Base-by-base conservation (phyloP, 805 yeast genomes). In the Yarrowia divulgata region DNA sequence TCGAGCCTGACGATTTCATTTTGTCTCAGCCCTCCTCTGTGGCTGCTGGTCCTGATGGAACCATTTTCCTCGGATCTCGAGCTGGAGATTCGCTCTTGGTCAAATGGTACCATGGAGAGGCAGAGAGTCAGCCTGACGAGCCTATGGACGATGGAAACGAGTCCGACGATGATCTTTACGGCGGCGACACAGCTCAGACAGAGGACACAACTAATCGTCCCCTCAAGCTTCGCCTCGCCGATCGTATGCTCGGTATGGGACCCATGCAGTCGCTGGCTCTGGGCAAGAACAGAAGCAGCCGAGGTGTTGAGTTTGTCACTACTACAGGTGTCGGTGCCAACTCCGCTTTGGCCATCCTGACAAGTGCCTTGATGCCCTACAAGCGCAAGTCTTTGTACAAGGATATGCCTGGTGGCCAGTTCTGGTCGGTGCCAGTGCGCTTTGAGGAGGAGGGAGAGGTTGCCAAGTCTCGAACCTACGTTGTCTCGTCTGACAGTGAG, bases 191-290 rank as follows among this genome's bases (percentile, higher is more conserved):
- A 14, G 34, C 67, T 7, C 40, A 54, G 8, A 40, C 67, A 5
- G 66, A 54, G 19, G 67, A 49, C 12, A 37, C 35, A 5, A 45
- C 42, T 10, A 45, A 42, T 19, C 57, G 42, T 50, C 50, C 67
- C 40, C 39, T 69, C 72, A 57, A 72, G 77, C 79, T 71, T 75
- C 79, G 71, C 85, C 88, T 69, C 77, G 80, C 18, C 40, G 95
- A 91, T 72, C 78, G 79, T 1, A 75, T 93, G 12, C 74, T 83
- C 2, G 90, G 88, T 73, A 81, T 85, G 72, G 97, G 97, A 0
- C 97, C 97, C 0, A 80, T 90, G 13, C 82, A 90, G 2, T 85
- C 87, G 49, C 83, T 93, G 71, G 83, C 93, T 0, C 73, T 88
- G 42, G 97, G 93, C 0, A 81, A 82, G 62, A 64, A 90, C 75